A percentile compares a stretch with the other conserved stretches of the same genome.
These are phyloP conservation scores for Plasmopara halstedii DNA, from an alignment of 352 stramenopile species.

Conservation along the genomic window DNA sequence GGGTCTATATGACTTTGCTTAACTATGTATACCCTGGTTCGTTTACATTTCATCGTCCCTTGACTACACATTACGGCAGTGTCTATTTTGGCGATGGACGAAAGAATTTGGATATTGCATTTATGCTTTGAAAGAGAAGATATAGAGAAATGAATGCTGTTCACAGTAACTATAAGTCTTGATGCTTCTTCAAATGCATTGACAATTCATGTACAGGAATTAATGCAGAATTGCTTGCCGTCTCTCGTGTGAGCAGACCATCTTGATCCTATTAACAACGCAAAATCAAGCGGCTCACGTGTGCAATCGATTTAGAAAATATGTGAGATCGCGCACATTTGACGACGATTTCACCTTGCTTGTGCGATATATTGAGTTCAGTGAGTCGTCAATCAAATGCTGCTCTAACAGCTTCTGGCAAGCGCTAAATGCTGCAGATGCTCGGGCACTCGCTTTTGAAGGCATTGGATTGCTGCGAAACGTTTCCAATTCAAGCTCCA, in stretches of 20 bases:
- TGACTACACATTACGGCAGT: constrained; percentile 41
- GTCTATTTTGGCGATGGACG: constrained; percentile 77
- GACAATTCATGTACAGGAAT: too few species aligned
- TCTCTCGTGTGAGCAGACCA: background rate
- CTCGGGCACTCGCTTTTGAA: constrained; percentile 54
- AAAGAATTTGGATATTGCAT: constrained; percentile 65
- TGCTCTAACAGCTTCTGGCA: constrained; percentile 47
- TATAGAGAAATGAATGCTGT: background rate
- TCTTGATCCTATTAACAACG: too few species aligned
- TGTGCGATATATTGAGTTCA: constrained; percentile 73
- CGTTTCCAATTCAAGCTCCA: constrained; percentile 34
- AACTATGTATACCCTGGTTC: constrained; percentile 59
- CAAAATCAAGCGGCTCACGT: constrained; percentile 9
- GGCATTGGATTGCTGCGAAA: constrained; percentile 43
- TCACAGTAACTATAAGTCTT: too few species aligned
- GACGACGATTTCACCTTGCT: constrained; percentile 32
- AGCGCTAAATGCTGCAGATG: constrained; percentile 45
- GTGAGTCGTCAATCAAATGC: constrained; percentile 45
- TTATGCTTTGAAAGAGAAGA: constrained; percentile 73
- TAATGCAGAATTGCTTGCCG: too few species aligned
- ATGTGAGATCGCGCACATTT: constrained; percentile 41
- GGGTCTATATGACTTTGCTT: constrained; percentile 46
- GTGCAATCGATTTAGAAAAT: constrained; percentile 40
- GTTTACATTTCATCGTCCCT: constrained; percentile 56
- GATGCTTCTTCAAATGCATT: too few species aligned